Base-by-base conservation (phyloP, 2,329 filamentous ascomycete genomes). In the Beauveria caledonica region DNA sequence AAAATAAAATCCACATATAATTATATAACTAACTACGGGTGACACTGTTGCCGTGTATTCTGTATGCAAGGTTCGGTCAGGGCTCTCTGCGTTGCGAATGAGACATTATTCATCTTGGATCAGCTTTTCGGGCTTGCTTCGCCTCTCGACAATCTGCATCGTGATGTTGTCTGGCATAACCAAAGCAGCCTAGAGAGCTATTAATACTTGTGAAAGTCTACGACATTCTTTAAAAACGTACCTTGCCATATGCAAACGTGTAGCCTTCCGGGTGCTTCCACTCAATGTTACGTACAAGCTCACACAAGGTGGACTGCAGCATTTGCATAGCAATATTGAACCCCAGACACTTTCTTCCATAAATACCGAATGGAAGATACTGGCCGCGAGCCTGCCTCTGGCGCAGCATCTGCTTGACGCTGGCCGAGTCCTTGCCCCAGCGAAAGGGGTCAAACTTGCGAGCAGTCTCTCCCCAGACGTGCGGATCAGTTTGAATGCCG, bases 301-400 rank as follows among this genome's bases (percentile, higher is more conserved):
- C 58, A 13, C 49, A 48, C n/a, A 60, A 7, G 21, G 58, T 25
- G 19, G 27, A 45, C 45, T 54, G 48, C 39, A 60, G 49, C 45
- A 46, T 45, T 27, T 46, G 42, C 49, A 60, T 53, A 3, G 58
- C 58, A 36, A 60, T 40, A 10, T 52, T 52, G 25, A 36, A 48
- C 1, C 58, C 58, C 2, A 54, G 49, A 8, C 58, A 60, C 27
- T 49, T 53, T 13, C 58, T 27, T 1, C 42, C 48, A 17, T 60
- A 49, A 0, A 60, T 53, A 6, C 58, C 58, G 40, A 60, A 60
- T 10, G 58, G 58, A 5, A 60, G 48, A n/a, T 53, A 60, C 15
- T 45, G 49, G 8, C 58, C 58, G 1, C 45, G 40, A 2, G 58
- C 58, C 25, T 60, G 58, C 19, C 40, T n/a, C 36, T 40, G 39